These are phyloP conservation scores for Centella asiatica DNA, from an alignment of 129 eudicot genomes.

Conservation along the genomic window DNA sequence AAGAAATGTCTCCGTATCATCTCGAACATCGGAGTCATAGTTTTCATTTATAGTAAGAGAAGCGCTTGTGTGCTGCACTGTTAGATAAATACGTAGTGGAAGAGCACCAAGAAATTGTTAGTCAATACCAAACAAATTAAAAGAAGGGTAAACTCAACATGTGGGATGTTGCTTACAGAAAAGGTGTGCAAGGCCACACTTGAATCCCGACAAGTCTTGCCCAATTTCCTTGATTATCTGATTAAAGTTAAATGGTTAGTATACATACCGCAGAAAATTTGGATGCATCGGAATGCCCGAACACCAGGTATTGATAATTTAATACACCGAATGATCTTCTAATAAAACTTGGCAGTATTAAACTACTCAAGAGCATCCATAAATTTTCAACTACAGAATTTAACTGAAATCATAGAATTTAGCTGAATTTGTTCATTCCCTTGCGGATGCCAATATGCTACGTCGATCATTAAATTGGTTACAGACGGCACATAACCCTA, in stretches of 20 bases:
- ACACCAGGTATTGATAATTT: neutral
- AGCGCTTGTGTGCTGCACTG: conserved; percentile 99
- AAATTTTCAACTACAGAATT: neutral
- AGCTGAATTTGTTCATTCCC: no score
- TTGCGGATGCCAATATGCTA: no score
- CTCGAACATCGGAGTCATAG: conserved; percentile 89
- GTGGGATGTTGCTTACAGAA: conserved; percentile 46
- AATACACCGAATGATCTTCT: neutral
- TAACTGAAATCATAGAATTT: no score
- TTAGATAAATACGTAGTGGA: conserved; percentile 4
- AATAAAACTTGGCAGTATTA: neutral
- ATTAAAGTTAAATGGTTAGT: conserved; percentile 10
- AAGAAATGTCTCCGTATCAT: conserved; percentile 89
- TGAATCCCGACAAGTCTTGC: conserved; percentile 69
- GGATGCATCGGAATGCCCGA: neutral
- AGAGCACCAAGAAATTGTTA: neutral
- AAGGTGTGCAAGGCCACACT: conserved; percentile 90
- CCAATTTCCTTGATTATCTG: conserved; percentile 92
- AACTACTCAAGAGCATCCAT: neutral
- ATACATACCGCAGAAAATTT: neutral
- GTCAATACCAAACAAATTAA: neutral
- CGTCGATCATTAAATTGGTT: no score
- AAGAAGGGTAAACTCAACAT: neutral
- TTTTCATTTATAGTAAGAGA: conserved; percentile 92
- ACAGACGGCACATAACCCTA: no score